Evolutionary conservation across 2,329 filamentous ascomycete species (phyloP), one percentile per base, ranked within the genome.

Genomic region (Neonectria hederae): DNA sequence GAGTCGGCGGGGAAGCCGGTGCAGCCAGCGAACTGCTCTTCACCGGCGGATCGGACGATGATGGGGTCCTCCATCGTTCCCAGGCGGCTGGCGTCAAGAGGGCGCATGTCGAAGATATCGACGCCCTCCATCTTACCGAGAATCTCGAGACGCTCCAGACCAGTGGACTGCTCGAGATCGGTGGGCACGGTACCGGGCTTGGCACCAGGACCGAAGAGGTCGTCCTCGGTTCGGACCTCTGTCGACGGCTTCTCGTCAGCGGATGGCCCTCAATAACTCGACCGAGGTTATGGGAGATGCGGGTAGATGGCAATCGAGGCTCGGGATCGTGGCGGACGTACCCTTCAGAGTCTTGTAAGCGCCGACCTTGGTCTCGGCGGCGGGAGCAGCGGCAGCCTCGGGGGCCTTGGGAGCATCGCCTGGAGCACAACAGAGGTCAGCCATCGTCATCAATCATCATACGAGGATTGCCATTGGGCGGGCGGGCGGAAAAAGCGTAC

Each of bases 111-210:
- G 85, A 99, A 99, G 80, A 98, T 86, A 79, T 99, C 96, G 76
- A 97, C 86, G 72, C 96, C 94, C 87, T 98, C 93, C 92, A 98
- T 97, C 90, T 99, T 99, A 83, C 96, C 96, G 80, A 99, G 87
- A 77, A 99, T 96, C 84, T 99, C 96, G 75, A 99, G 89, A 89
- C 96, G 94, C 87, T 99, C 96, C 65, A 98, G 87, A 92, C 96
- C 96, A 75, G 96, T 98, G 65, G 96, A 84, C 83, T 99, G 96
- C 82, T 98, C 94, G 79, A 97, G 82, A 83, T 99, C 96, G 83
- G 93, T 97, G 72, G 96, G 93, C 72, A 99, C 86, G 79, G 91
- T 92, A 78, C 96, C 95, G 70, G 89, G 83, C 75, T 87, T 81
- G 75, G 92, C 94, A 85, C 96, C 96, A 35, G 93, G 92, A 69